Percentiles rank a stretch among this genome's conserved stretches.
These are phyloP conservation scores for Coffea humblotiana DNA, from an alignment of 305 asterid genomes.

Conservation along the genomic window DNA sequence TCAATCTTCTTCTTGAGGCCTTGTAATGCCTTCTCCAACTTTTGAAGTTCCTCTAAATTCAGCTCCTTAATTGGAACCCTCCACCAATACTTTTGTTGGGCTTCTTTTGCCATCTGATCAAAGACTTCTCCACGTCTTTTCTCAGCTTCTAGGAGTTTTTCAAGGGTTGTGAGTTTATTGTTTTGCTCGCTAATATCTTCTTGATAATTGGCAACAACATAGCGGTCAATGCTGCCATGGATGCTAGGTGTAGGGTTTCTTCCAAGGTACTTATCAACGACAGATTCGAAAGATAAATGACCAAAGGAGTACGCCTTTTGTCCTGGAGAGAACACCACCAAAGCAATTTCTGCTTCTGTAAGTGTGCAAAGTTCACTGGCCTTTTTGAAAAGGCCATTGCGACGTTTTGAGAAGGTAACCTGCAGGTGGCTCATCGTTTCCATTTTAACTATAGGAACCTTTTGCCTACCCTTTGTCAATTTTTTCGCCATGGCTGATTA, in stretches of 20 bases:
- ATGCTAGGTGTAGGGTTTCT: background rate
- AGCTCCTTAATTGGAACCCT: background rate
- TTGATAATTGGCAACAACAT: background rate
- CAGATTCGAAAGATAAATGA: background rate
- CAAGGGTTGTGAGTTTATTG: background rate
- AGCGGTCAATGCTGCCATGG: background rate
- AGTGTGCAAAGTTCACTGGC: constrained; percentile 25
- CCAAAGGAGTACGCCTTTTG: constrained; percentile 22
- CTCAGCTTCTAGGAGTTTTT: background rate
- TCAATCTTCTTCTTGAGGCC: background rate
- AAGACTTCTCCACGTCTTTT: constrained; percentile 3
- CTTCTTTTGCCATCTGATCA: background rate
- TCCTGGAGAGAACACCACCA: constrained; percentile 19
- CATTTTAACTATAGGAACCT: constrained; percentile 18
- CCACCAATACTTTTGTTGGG: background rate
- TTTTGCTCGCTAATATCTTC: background rate
- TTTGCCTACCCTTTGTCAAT: constrained; percentile 16
- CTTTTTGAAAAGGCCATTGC: constrained; percentile 25
- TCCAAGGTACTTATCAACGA: background rate
- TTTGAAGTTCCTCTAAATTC: background rate
- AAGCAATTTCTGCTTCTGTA: constrained; percentile 10
- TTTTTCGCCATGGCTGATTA: background rate
- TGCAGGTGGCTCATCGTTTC: constrained; percentile 9
- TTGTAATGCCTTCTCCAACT: background rate
- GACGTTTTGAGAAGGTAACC: constrained; percentile 20